Percentiles rank a stretch among this genome's conserved stretches.
phyloP scores from a whole-genome alignment of 2,329 filamentous ascomycete genomes.

The Clarireedia paspali region DNA sequence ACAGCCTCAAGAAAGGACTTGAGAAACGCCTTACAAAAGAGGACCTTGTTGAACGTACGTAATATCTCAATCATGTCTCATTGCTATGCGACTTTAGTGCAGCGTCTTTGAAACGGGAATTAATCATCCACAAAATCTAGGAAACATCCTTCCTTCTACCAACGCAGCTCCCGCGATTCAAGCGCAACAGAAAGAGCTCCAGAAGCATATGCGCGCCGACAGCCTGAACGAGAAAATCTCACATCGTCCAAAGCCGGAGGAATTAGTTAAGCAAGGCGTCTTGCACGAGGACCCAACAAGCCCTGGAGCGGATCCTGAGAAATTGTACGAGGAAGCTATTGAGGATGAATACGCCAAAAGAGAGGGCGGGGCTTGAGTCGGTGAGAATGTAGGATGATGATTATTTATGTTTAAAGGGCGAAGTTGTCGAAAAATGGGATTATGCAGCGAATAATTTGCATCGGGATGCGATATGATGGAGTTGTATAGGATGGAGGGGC shows the following conservation, averaged over 20 bases:
- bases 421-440: background rate
- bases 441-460: background rate
- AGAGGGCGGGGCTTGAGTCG: conserved; percentile 44
- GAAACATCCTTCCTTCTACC: conserved; percentile 79
- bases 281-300: conserved; percentile 59
- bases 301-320: conserved; percentile 31
- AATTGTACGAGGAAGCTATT: conserved; percentile 51
- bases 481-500: too few species aligned
- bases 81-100: background rate
- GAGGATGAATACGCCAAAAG: conserved; percentile 58
- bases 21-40: conserved; percentile 60
- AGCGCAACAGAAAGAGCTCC: conserved; percentile 75
- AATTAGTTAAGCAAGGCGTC: conserved; percentile 72
- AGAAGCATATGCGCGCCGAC: conserved; percentile 82
- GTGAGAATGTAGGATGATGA: background rate
- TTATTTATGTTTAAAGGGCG: background rate
- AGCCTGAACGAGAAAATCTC: conserved; percentile 81
- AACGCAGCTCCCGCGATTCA: conserved; percentile 71
- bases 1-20: conserved; percentile 57
- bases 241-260: conserved; percentile 66
- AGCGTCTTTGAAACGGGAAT: background rate
- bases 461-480: background rate
- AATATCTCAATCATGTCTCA: background rate
- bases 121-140: conserved; percentile 36
- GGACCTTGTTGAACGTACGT: conserved; percentile 70